Conservation (phyloP, 2,329 filamentous ascomycete genomes). For the Ascochyta viciae-villosae region DNA sequence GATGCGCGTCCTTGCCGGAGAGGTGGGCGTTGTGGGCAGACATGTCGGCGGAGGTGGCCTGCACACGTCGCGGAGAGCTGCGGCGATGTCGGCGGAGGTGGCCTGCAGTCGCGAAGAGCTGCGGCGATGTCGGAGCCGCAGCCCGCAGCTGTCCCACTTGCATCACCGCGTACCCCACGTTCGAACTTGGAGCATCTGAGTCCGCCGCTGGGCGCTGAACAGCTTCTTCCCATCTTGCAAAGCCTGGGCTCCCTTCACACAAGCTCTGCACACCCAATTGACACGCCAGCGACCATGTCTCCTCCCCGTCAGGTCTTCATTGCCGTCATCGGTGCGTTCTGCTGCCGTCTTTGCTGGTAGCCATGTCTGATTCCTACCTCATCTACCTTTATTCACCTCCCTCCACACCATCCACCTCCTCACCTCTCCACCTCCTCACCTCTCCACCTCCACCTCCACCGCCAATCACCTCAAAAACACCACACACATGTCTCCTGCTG, state of each 20-base stretch:
- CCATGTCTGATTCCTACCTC: too few species aligned
- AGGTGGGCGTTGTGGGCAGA: conserved; percentile 22
- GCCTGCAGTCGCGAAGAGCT: conserved; percentile 1
- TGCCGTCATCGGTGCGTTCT: conserved; percentile 53
- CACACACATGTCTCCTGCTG: too few species aligned
- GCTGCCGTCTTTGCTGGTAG: neutral
- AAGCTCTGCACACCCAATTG: conserved; percentile 17
- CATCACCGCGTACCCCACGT: conserved; percentile 15
- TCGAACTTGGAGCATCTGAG: too few species aligned
- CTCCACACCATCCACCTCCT: too few species aligned
- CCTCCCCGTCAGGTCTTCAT: conserved; percentile 55
- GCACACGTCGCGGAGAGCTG: conserved; percentile 5
- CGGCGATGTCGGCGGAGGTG: conserved; percentile 8
- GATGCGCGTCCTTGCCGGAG: conserved; percentile 64
- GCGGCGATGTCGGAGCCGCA: conserved; percentile 35
- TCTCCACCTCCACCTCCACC: too few species aligned
- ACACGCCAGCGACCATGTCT: conserved; percentile 46
- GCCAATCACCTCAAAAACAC: too few species aligned
- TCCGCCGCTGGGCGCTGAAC: neutral
- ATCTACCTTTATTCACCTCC: too few species aligned
- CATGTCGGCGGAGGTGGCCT: conserved; percentile 5
- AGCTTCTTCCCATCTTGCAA: neutral
- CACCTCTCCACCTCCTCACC: too few species aligned
- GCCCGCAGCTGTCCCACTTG: conserved; percentile 17
- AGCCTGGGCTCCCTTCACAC: neutral